These are phyloP conservation scores for Macrolepiota albuminosa DNA, from an alignment of 768 basidiomycete genomes.

Conservation along the genomic window DNA sequence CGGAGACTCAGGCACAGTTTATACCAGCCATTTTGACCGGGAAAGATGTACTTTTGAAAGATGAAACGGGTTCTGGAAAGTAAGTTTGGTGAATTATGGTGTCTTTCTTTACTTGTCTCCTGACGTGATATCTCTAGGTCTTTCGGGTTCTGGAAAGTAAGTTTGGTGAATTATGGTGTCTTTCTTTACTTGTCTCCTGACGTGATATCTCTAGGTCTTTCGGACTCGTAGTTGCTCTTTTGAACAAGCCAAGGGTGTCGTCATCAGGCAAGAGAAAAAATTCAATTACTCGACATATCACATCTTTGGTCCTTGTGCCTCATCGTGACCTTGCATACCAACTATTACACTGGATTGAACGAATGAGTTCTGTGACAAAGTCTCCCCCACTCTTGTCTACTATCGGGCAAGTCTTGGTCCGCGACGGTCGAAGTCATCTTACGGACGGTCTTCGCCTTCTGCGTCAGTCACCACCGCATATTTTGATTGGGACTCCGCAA, in stretches of 20 bases:
- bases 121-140: too few relatives aligned
- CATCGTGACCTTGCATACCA: conserved; percentile 72
- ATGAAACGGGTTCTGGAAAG: conserved; percentile 79
- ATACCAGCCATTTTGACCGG: conserved; percentile 55
- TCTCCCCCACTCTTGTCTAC: conserved; percentile 31
- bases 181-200: not conserved
- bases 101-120: too few relatives aligned
- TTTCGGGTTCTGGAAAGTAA: conserved; percentile 82
- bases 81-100: conserved; percentile 30
- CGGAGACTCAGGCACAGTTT: conserved; percentile 52
- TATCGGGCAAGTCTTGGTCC: conserved; percentile 58
- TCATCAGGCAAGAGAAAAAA: conserved; percentile 18
- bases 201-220: conserved; percentile 50
- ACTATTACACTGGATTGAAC: conserved; percentile 59
- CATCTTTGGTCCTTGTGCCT: conserved; percentile 63
- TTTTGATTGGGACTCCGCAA: conserved; percentile 70
- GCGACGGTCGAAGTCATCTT: conserved; percentile 40
- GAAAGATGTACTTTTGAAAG: conserved; percentile 62
- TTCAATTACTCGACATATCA: conserved; percentile 29
- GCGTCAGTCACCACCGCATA: conserved; percentile 47
- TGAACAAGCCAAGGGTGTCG: conserved; percentile 46
- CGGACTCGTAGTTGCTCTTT: conserved; percentile 59
- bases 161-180: conserved; percentile 19
- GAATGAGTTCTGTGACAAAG: conserved; percentile 33
- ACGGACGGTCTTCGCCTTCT: conserved; percentile 34